These are phyloP conservation scores for Zymoseptoria pseudotritici DNA, from an alignment of 2,329 filamentous ascomycete genomes.

Conservation along the genomic window DNA sequence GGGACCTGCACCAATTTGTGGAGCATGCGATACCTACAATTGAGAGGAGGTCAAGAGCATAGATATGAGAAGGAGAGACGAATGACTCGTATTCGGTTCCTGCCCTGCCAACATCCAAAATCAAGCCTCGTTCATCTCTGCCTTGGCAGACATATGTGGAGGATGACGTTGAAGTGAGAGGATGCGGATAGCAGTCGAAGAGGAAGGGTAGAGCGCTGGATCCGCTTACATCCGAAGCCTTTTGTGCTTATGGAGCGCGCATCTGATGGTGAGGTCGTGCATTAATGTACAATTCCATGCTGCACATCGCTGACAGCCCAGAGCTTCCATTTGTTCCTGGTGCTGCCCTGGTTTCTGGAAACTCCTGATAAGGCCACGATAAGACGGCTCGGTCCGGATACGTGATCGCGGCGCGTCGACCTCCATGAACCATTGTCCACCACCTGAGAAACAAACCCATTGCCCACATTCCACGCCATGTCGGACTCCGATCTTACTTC, in stretches of 20 bases:
- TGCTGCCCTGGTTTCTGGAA: neutral
- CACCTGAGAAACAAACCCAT: neutral
- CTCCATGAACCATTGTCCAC: neutral
- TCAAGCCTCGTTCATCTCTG: neutral
- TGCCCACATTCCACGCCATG: conserved; percentile 8
- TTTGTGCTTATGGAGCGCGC: too few relatives aligned
- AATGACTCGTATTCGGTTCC: neutral
- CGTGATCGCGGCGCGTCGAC: neutral
- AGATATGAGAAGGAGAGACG: neutral
- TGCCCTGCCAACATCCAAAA: neutral
- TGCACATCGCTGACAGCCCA: too few relatives aligned
- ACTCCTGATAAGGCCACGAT: neutral
- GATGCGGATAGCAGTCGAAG: neutral
- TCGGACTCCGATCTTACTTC: conserved; percentile 20
- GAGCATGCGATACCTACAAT: neutral
- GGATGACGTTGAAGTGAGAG: neutral
- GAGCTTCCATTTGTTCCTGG: neutral
- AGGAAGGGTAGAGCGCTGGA: neutral
- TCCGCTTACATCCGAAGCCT: too few relatives aligned
- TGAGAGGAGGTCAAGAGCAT: neutral
- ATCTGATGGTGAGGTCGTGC: too few relatives aligned
- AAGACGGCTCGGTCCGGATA: neutral
- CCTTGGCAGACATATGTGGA: neutral
- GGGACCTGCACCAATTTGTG: neutral
- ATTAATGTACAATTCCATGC: too few relatives aligned